A percentile compares a stretch with the other conserved stretches of the same genome.
These are phyloP conservation scores for Myrmaecium sp. DNA, from an alignment of 2,329 filamentous ascomycete genomes.

Conservation along the genomic window DNA sequence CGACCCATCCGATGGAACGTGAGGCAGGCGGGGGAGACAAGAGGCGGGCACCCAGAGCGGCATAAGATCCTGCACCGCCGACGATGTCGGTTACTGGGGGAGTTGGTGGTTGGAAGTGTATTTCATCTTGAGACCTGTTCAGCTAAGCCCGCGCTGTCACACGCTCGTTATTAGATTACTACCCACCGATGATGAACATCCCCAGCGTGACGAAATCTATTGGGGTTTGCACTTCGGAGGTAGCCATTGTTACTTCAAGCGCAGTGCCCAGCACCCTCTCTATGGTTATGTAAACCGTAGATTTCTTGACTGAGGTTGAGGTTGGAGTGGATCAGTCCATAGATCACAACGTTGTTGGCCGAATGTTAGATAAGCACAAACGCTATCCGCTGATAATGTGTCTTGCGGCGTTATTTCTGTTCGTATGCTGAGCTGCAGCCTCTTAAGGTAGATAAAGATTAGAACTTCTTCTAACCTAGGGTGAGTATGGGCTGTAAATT, in stretches of 20 bases:
- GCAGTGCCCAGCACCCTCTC: background rate
- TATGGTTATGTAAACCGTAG: background rate
- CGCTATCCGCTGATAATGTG: too few species aligned
- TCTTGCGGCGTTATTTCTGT: too few species aligned
- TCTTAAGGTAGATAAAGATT: too few species aligned
- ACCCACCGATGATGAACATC: constrained; percentile 46
- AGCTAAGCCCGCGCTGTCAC: constrained; percentile 3
- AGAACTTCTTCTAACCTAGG: too few species aligned
- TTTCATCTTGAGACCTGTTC: constrained; percentile 54
- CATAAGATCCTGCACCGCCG: constrained; percentile 80
- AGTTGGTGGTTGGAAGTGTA: constrained; percentile 60
- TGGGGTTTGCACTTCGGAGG: constrained; percentile 4
- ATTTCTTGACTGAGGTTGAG: background rate
- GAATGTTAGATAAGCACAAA: too few species aligned
- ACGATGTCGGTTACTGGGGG: constrained; percentile 57
- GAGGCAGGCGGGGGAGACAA: constrained; percentile 56
- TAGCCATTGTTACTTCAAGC: background rate
- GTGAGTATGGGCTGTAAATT: too few species aligned
- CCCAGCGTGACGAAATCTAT: constrained; percentile 43
- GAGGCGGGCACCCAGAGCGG: constrained; percentile 73
- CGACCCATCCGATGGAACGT: constrained; percentile 66
- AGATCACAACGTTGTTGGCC: too few species aligned
- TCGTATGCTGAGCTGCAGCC: too few species aligned
- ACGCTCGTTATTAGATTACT: background rate
- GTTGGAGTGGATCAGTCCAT: background rate